phyloP scores from a whole-genome alignment of 495 filamentous ascomycete species.

The Penicillium psychrofluorescens region DNA sequence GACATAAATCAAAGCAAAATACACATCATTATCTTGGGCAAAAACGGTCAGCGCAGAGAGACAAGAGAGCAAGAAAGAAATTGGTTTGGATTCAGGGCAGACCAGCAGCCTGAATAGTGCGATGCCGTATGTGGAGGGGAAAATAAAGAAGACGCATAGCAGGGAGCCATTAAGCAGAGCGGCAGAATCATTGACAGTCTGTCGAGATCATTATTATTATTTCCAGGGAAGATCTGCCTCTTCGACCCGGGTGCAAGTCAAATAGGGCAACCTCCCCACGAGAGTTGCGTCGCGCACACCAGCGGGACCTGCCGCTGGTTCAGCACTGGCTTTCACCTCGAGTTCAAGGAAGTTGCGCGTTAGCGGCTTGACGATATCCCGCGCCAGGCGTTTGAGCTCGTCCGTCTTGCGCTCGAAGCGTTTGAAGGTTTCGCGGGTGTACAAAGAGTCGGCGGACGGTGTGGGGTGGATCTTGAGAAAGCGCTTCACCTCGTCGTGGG shows the following conservation, averaged over 20 bases:
- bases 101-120: no score
- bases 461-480: conserved; percentile 65
- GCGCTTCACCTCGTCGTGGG: conserved; percentile 79
- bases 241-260: conserved; percentile 73
- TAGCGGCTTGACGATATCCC: conserved; percentile 75
- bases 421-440: conserved; percentile 68
- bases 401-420: conserved; percentile 80
- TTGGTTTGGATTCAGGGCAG: no score
- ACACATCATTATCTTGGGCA: conserved; percentile 8
- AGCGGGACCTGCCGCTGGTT: conserved; percentile 1
- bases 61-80: no score
- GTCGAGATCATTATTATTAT: conserved; percentile 13
- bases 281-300: conserved; percentile 12
- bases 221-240: conserved; percentile 76
- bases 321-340: conserved; percentile 46
- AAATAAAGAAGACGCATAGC: no score
- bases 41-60: background rate
- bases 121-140: no score
- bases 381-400: conserved; percentile 74
- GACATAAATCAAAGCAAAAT: conserved; percentile 10
- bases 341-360: conserved; percentile 79
- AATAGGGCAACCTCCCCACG: conserved; percentile 50
- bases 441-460: conserved; percentile 47
- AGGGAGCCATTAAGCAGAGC: background rate
- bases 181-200: background rate